These are phyloP conservation scores for Globisporangium polare DNA, from an alignment of 352 stramenopile genomes.

Conservation along the genomic window DNA sequence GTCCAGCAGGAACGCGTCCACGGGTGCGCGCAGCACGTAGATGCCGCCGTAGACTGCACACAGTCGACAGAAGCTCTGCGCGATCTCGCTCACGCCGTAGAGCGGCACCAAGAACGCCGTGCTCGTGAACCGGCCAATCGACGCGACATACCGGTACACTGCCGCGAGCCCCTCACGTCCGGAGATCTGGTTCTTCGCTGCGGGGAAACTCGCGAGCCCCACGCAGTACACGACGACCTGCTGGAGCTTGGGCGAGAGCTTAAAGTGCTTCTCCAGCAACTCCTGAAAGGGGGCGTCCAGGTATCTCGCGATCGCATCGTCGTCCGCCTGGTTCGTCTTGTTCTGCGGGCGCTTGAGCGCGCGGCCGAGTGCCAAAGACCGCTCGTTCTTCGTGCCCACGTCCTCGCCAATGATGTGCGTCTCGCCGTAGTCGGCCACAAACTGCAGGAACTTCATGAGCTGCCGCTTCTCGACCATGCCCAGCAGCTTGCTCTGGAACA, in stretches of 20 bases:
- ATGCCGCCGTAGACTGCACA: slow-evolving; percentile 84
- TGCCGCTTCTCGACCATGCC: slow-evolving; percentile 83
- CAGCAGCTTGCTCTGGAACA: slow-evolving; percentile 86
- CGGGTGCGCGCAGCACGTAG: slow-evolving; percentile 75
- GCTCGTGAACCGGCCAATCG: slow-evolving; percentile 81
- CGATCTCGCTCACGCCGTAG: slow-evolving; percentile 84
- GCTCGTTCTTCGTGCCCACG: slow-evolving; percentile 84
- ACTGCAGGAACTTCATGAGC: slow-evolving; percentile 91
- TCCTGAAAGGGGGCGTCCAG: slow-evolving; percentile 63
- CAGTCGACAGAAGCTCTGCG: slow-evolving; percentile 86
- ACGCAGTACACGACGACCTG: slow-evolving; percentile 87
- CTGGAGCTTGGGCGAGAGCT: slow-evolving; percentile 72
- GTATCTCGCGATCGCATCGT: slow-evolving; percentile 30
- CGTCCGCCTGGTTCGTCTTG: slow-evolving; percentile 51
- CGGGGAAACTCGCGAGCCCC: slow-evolving; percentile 59
- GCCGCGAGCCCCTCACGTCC: slow-evolving; percentile 42
- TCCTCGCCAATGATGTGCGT: slow-evolving; percentile 69
- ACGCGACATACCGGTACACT: slow-evolving; percentile 63
- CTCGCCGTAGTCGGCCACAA: slow-evolving; percentile 82
- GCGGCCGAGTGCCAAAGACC: slow-evolving; percentile 64
- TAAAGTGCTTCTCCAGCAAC: slow-evolving; percentile 67
- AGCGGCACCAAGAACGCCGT: slow-evolving; percentile 82
- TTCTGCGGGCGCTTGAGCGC: slow-evolving; percentile 86
- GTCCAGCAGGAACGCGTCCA: slow-evolving; percentile 56
- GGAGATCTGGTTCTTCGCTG: slow-evolving; percentile 44